Percentiles rank a stretch among this genome's conserved stretches.
These are phyloP conservation scores for Linum trigynum DNA, from an alignment of 345 rosid genomes.

Conservation along the genomic window DNA sequence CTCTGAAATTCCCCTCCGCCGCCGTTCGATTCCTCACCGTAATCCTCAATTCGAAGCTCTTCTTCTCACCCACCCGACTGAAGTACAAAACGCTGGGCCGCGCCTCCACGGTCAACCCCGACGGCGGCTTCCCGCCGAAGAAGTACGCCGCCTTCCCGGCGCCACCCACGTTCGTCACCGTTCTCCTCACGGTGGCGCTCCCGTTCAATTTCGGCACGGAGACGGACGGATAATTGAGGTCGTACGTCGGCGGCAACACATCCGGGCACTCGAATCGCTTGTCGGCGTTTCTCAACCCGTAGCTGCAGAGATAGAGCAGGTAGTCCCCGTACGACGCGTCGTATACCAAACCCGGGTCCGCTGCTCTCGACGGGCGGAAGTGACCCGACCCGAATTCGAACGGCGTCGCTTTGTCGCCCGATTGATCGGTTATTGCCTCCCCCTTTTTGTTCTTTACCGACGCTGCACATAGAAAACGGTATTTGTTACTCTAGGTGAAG, in stretches of 20 bases:
- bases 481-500: neutral
- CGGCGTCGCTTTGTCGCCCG: slow-evolving; percentile 40
- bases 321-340: slow-evolving; percentile 54
- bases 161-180: slow-evolving; percentile 61
- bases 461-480: slow-evolving; percentile 30
- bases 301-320: slow-evolving; percentile 46
- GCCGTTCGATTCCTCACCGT: neutral
- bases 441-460: slow-evolving; percentile 37
- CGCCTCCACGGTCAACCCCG: slow-evolving; percentile 37
- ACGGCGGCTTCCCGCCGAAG: slow-evolving; percentile 33
- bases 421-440: slow-evolving; percentile 31
- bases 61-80: slow-evolving; percentile 36
- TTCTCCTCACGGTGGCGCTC: slow-evolving; percentile 33
- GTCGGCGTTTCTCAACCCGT: slow-evolving; percentile 12
- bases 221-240: slow-evolving; percentile 66
- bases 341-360: slow-evolving; percentile 77
- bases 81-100: slow-evolving; percentile 43
- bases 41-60: slow-evolving; percentile 43
- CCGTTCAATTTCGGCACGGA: slow-evolving; percentile 35
- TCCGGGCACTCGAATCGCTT: slow-evolving; percentile 36
- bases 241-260: slow-evolving; percentile 18
- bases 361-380: slow-evolving; percentile 46
- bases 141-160: slow-evolving; percentile 27
- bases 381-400: slow-evolving; percentile 65
- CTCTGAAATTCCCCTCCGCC: slow-evolving; percentile 14